These are phyloP conservation scores for Penicillium janthinellum DNA, from an alignment of 2,329 filamentous ascomycete genomes.

Conservation along the genomic window DNA sequence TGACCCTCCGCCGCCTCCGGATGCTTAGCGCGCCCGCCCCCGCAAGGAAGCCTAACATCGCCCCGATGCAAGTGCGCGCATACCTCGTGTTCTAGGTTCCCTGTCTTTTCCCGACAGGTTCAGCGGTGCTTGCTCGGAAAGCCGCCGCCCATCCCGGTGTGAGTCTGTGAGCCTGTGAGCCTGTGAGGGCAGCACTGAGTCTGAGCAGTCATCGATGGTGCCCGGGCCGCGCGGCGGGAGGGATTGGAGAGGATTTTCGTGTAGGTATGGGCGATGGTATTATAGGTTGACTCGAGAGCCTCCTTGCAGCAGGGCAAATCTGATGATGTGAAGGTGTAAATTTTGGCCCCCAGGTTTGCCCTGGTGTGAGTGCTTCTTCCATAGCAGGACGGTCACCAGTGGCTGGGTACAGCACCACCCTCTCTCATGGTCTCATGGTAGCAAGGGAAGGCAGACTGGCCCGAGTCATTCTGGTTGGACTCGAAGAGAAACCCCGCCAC, in stretches of 20 bases:
- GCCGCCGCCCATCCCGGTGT: not conserved
- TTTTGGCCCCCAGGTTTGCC: not conserved
- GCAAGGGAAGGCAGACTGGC: too few relatives aligned
- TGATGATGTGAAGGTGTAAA: not conserved
- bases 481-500: slow-evolving; percentile 25
- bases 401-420: too few relatives aligned
- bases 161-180: not conserved
- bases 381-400: not conserved
- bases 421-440: too few relatives aligned
- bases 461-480: not conserved
- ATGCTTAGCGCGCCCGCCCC: not conserved
- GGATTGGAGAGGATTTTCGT: not conserved
- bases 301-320: not conserved
- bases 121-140: not conserved
- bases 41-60: not conserved
- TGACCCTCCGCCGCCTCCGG: too few relatives aligned
- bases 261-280: not conserved
- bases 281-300: not conserved
- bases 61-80: not conserved
- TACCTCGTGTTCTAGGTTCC: not conserved
- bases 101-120: not conserved
- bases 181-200: not conserved
- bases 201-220: not conserved
- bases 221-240: slow-evolving; percentile 1
- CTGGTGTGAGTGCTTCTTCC: not conserved